phyloP scores from a whole-genome alignment of 345 rosid genomes.

The Anastatica hierochuntica region DNA sequence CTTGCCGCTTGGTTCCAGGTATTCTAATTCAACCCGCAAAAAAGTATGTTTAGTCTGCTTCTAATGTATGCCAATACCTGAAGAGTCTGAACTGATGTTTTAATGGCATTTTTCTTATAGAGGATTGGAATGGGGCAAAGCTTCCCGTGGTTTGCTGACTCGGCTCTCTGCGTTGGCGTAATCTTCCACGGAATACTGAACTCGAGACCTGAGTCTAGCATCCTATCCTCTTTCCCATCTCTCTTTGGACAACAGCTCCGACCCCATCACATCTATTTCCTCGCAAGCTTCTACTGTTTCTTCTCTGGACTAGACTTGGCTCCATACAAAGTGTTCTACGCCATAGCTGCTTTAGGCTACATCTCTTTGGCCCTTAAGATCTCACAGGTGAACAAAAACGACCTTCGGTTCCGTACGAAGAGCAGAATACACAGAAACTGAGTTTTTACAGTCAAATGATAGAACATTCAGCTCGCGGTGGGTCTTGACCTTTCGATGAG shows the following conservation, averaged over 20 bases:
- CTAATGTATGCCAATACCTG: background rate
- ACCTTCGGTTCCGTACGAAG: slow-evolving; percentile 41
- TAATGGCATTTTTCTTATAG: slow-evolving; percentile 33
- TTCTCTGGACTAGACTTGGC: slow-evolving; percentile 63
- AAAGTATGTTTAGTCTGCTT: background rate
- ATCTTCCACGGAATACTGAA: slow-evolving; percentile 56
- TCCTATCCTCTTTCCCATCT: slow-evolving; percentile 37
- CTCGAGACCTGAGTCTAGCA: slow-evolving; percentile 51
- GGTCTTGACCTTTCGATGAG: background rate
- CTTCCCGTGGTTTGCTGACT: slow-evolving; percentile 73
- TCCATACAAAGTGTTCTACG: slow-evolving; percentile 69
- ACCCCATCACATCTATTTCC: slow-evolving; percentile 40
- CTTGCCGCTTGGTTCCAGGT: slow-evolving; percentile 93
- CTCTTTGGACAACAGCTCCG: slow-evolving; percentile 37
- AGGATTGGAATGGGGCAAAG: slow-evolving; percentile 71
- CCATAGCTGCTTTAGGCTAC: slow-evolving; percentile 63
- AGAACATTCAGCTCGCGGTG: background rate
- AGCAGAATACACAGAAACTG: slow-evolving; percentile 78
- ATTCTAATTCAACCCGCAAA: slow-evolving; percentile 3
- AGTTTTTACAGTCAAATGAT: slow-evolving; percentile 1
- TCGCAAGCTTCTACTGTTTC: slow-evolving; percentile 66
- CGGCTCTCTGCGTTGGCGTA: slow-evolving; percentile 57
- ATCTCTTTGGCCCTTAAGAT: slow-evolving; percentile 40
- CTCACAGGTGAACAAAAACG: slow-evolving; percentile 46
- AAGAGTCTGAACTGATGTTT: background rate